Evolutionary conservation across 1,284 basidiomycete species (phyloP).

Genomic region (Sporisorium graminicola): DNA sequence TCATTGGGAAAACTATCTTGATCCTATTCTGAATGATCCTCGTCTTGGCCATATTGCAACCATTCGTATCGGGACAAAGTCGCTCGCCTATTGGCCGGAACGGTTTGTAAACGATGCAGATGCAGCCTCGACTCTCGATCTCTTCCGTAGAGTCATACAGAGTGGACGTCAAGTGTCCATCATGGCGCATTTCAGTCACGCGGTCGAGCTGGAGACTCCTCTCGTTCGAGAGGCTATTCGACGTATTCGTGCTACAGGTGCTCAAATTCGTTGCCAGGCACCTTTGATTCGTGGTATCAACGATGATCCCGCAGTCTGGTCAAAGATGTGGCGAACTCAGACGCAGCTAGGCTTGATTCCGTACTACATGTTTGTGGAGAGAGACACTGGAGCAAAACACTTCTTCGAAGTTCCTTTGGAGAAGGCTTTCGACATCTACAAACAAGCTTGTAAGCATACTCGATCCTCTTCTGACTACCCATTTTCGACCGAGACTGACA

Average conservation of each 20-base stretch:
- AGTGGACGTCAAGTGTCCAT: constrained; percentile 10
- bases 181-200: constrained; percentile 9
- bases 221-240: constrained; percentile 6
- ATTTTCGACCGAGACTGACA: no score
- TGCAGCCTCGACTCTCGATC: constrained; percentile 3
- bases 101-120: constrained; percentile 9
- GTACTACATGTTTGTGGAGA: constrained; percentile 10
- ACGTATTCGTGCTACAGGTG: constrained; percentile 6
- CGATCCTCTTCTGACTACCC: no score
- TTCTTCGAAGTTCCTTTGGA: constrained; percentile 9
- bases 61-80: constrained; percentile 13
- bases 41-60: constrained; percentile 2
- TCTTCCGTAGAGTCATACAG: neutral
- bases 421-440: constrained; percentile 11
- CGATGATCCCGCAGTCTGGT: constrained; percentile 3
- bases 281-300: constrained; percentile 10
- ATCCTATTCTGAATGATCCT: constrained; percentile 5
- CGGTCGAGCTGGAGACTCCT: constrained; percentile 1
- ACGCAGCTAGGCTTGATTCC: neutral
- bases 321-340: constrained; percentile 5
- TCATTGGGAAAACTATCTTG: constrained; percentile 5
- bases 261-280: constrained; percentile 13
- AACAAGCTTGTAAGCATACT: no score
- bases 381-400: constrained; percentile 6
- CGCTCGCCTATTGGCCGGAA: constrained; percentile 15